Evolutionary conservation across 768 basidiomycete species (phyloP), one percentile per base, ranked within the genome.

Genomic region (Suillus weaverae): DNA sequence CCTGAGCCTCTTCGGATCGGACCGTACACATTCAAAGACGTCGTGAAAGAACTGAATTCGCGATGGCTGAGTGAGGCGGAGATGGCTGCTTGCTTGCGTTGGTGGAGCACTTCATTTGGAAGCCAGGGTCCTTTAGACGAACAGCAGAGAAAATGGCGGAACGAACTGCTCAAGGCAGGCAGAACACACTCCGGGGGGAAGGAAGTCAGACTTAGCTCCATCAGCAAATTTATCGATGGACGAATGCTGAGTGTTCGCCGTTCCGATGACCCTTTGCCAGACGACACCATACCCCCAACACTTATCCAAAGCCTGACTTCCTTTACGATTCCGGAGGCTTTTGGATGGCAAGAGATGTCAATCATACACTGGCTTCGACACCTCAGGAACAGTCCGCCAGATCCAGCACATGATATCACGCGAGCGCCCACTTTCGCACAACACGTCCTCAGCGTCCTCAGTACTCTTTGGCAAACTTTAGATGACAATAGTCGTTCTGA

Each of bases 201-300:
- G 38, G 14, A 14, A 62, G 72, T 93, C 30, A 85, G 85, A 5
- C 79, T 97, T 18, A 80, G 82, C 20, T 74, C 81, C 1, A 85
- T 97, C 68, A 81, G 81, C 71, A 86, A 85, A 2, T 91, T 88
- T 77, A 78, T 93, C 63, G 89, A 91, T 71, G 80, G 83, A 0
- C 82, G 83, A 64, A 39, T 57, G 80, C 79, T 10, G 80, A 82
- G 11, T 78, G 78, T 32, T 78, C 80, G 14, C 77, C 20, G 86
- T 93, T 10, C 88, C 90, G 3, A 93, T 63, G 86, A 91, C 16
- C 94, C 95, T 7, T 78, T 95, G 6, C 95, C 95, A 5, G 74
- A 78, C 1, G 81, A 90, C 66, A 86, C 92, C 3, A 81, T 98
- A 0, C 57, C 57, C 10, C 57, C 57, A 20, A 10, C 39, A 20